Conservation (phyloP, 2,329 filamentous ascomycete species). For the Colletotrichum paranaense region DNA sequence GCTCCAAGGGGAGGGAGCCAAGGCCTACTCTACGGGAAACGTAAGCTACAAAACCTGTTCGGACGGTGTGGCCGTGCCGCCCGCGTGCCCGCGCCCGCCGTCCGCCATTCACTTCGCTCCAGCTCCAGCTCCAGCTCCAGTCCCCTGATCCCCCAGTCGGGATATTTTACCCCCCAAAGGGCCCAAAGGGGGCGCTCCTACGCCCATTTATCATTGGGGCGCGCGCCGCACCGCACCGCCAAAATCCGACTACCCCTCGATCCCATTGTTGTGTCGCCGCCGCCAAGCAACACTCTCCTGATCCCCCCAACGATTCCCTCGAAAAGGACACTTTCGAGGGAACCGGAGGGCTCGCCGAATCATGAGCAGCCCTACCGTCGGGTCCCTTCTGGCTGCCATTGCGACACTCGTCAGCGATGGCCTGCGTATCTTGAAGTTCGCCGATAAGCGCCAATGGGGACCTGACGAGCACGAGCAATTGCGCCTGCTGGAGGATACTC, state of each 20-base stretch:
- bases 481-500: constrained; percentile 63
- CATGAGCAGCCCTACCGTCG: constrained; percentile 64
- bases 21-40: constrained; percentile 32
- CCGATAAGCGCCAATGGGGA: constrained; percentile 70
- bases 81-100: constrained; percentile 28
- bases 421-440: constrained; percentile 64
- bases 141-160: constrained; percentile 13
- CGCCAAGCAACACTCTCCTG: background rate
- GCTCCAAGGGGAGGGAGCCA: constrained; percentile 29
- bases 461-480: constrained; percentile 70
- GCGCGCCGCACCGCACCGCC: constrained; percentile 20
- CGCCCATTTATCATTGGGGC: constrained; percentile 31
- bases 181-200: constrained; percentile 13
- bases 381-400: constrained; percentile 68
- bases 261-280: constrained; percentile 11
- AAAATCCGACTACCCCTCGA: constrained; percentile 13
- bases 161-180: constrained; percentile 8
- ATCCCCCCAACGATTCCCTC: constrained; percentile 6
- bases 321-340: constrained; percentile 28
- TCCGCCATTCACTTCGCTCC: constrained; percentile 1
- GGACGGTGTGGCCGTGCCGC: constrained; percentile 33
- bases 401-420: constrained; percentile 64
- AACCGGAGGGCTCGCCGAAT: constrained; percentile 33
- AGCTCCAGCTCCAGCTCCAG: background rate
- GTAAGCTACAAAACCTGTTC: constrained; percentile 34